Base-by-base conservation (phyloP, 805 yeast species). In the Wickerhamiella alocasiicola region DNA sequence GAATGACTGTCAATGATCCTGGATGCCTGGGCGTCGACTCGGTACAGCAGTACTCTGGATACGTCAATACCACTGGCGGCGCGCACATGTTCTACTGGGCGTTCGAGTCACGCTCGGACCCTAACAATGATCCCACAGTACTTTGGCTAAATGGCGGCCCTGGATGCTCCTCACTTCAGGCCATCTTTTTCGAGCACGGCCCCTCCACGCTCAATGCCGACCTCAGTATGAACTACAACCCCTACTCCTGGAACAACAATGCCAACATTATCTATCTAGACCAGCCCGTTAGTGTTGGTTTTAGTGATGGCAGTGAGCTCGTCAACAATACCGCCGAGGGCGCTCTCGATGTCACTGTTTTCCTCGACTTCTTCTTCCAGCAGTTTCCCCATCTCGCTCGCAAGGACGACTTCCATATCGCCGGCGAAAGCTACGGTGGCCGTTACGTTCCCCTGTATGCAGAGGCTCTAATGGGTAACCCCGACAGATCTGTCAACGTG, bases 111-210 rank as follows among this genome's bases (percentile, higher is more conserved):
- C 73, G 78, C 47, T 79, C 78, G 59, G 88, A 82, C 61, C 94
- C 95, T n/a, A 64, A 65, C 47, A 81, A 69, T 45, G 95, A 85
- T 62, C 95, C 95, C 2, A 68, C 84, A 29, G 71, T 85, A 39
- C 66, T 85, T 53, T 84, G 94, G 96, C 67, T 88, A 54, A 87
- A 87, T 58, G 96, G 96, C 47, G 96, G 96, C 11, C 96, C 96
- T 36, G 96, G 96, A 12, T 87, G 96, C 60, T 82, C 95, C 1
- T 81, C 95, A 1, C 63, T 83, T 57, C 82, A 94, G 13, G 97
- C 97, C n/a, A 68, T 88, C 48, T 79, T 88, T 58, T 85, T 87
- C 54, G 97, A 91, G 61, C 68, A 85, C 52, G 97, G 98, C 21
- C 95, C 97, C 7, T 72, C 95, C 2, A 68, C 81, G 11, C 77